Percentiles rank a stretch among this genome's conserved stretches.
phyloP scores from a whole-genome alignment of 495 filamentous ascomycete genomes.

The Astrothelium subdiscretum region DNA sequence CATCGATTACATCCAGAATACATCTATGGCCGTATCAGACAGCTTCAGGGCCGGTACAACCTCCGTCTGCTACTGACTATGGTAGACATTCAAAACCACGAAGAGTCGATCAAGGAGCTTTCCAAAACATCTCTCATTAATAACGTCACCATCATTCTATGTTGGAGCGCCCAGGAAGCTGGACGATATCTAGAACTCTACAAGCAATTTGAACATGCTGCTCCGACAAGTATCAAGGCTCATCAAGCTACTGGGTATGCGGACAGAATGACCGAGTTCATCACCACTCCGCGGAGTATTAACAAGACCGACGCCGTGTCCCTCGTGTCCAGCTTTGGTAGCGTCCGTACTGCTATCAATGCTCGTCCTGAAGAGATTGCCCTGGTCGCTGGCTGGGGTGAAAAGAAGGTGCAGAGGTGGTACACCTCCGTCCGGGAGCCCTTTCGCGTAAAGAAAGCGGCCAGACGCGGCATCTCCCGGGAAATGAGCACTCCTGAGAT shows the following conservation, averaged over 20 bases:
- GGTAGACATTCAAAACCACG: conserved; percentile 85
- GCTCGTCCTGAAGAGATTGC: conserved; percentile 73
- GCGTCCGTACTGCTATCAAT: conserved; percentile 73
- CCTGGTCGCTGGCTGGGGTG: conserved; percentile 80
- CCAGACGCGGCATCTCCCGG: conserved; percentile 37
- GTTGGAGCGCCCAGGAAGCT: conserved; percentile 88
- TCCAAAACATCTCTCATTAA: conserved; percentile 85
- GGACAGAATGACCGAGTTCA: conserved; percentile 86
- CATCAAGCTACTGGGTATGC: conserved; percentile 71
- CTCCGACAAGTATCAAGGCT: conserved; percentile 66
- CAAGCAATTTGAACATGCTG: conserved; percentile 82
- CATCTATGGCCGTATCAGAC: conserved; percentile 82
- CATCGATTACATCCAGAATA: conserved; percentile 96
- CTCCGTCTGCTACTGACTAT: conserved; percentile 76
- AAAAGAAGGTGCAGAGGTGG: conserved; percentile 86
- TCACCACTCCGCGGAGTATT: conserved; percentile 76
- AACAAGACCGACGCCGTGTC: conserved; percentile 91
- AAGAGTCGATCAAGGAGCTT: conserved; percentile 68
- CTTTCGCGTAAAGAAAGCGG: conserved; percentile 62
- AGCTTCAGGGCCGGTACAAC: conserved; percentile 67
- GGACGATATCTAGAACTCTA: conserved; percentile 87
- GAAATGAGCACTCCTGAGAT: conserved; percentile 19
- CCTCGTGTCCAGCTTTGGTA: conserved; percentile 80
- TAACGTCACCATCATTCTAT: conserved; percentile 80
- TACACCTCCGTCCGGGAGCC: conserved; percentile 68